Percentiles rank a stretch among this genome's conserved stretches.
These are phyloP conservation scores for Vinca minor DNA, from an alignment of 257 asterid species.

Conservation along the genomic window DNA sequence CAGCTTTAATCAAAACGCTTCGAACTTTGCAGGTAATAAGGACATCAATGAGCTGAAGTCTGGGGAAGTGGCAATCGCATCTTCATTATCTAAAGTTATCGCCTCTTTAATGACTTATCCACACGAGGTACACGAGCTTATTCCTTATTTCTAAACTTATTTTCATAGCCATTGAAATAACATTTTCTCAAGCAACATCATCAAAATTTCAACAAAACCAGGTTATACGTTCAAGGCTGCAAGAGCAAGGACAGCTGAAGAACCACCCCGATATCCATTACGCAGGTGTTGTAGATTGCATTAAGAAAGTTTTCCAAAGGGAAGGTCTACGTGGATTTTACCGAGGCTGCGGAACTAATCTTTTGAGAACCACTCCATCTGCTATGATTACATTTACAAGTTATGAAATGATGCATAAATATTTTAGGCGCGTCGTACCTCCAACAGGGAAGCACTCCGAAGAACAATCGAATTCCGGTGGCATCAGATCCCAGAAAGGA, in stretches of 20 bases:
- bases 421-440: conserved; percentile 39
- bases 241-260: conserved; percentile 81
- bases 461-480: conserved; percentile 29
- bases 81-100: conserved; percentile 65
- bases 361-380: conserved; percentile 86
- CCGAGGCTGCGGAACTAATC: conserved; percentile 96
- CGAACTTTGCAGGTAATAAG: conserved; percentile 46
- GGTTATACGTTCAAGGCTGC: conserved; percentile 93
- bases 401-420: conserved; percentile 75
- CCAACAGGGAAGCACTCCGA: conserved; percentile 37
- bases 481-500: conserved; percentile 25
- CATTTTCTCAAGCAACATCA: not conserved
- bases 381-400: conserved; percentile 88
- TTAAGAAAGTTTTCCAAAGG: conserved; percentile 46
- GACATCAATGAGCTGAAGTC: conserved; percentile 42
- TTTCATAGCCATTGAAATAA: not conserved
- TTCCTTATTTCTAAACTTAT: not conserved
- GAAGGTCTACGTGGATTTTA: conserved; percentile 80
- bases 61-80: conserved; percentile 75
- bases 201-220: conserved; percentile 19
- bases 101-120: conserved; percentile 91
- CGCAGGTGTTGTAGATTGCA: conserved; percentile 69
- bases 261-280: conserved; percentile 44
- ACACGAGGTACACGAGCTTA: conserved; percentile 61
- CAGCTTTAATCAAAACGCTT: conserved; percentile 6